Evolutionary conservation across 495 filamentous ascomycete genomes (phyloP).

Genomic region (Penicillium diatomitis): DNA sequence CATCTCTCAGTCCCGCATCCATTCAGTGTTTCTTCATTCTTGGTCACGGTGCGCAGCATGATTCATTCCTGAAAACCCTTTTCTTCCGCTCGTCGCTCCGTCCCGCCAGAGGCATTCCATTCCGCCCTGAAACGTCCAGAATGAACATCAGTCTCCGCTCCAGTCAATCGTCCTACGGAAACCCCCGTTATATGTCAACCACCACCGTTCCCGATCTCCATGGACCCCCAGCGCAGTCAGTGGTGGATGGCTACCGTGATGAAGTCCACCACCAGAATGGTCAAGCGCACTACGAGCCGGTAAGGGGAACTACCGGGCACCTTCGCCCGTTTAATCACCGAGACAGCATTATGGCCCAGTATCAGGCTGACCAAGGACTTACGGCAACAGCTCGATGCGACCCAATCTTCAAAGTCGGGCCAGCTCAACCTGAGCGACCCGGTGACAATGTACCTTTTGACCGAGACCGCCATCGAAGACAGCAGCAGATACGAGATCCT

Average conservation of each 20-base stretch:
- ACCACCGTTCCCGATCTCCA: conserved; percentile 30
- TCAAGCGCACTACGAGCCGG: conserved; percentile 31
- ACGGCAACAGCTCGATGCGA: conserved; percentile 22
- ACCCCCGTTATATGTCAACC: conserved; percentile 35
- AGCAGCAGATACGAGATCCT: conserved; percentile 76
- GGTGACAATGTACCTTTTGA: conserved; percentile 72
- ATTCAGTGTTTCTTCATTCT: too few species aligned
- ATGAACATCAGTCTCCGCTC: conserved; percentile 41
- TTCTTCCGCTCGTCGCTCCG: not conserved
- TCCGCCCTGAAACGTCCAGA: conserved; percentile 10
- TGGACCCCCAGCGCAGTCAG: conserved; percentile 28
- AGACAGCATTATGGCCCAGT: not conserved
- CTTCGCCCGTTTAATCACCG: too few species aligned
- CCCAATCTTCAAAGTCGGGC: conserved; percentile 31
- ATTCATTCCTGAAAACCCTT: conserved; percentile 13
- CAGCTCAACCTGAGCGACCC: conserved; percentile 44
- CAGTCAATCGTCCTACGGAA: conserved; percentile 40
- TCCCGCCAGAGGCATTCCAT: conserved; percentile 9
- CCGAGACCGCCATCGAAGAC: conserved; percentile 86
- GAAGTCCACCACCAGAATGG: conserved; percentile 27
- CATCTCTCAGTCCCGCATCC: too few species aligned
- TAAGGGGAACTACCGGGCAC: conserved; percentile 15
- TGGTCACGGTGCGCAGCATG: not conserved
- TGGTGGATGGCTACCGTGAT: conserved; percentile 41
- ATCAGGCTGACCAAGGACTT: conserved; percentile 9